Evolutionary conservation across 805 yeast genomes (phyloP), one percentile per base, ranked within the genome.

Genomic region (Kodamaea nitidulidarum): DNA sequence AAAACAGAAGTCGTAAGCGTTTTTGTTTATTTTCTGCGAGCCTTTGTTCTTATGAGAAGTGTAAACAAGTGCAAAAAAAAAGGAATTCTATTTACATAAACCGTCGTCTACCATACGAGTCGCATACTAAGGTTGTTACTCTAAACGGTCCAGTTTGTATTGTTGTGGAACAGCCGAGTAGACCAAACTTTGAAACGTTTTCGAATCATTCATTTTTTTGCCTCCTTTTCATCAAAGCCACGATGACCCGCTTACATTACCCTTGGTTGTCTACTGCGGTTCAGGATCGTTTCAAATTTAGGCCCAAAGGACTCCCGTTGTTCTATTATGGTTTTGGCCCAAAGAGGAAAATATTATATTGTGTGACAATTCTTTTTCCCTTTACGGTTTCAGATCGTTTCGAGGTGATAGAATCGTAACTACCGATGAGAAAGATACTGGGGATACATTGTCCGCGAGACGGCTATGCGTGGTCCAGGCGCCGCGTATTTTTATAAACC

Each of bases 11-110:
- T 16, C 28, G 32, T 28, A 27, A 16, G 24, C 26, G 9, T 21
- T 32, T 32, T 32, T 35, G 38, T 35, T 35, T 35, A 28, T 35
- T 27, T 35, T 28, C 39, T 28, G 32, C 18, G 15, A 7, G 6
- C 16, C 26, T 31, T 32, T 38, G 33, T 38, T 32, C 33, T 28
- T 20, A 24, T 33, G 20, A 24, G 32, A 37, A 38, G 29, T 39
- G 38, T 34, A 39, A 39, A 39, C 42, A 39, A 31, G 20, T 11
- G 15, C 25, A 38, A 31, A 30, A 37, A 27, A 36, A 32, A 37
- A 22, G 27, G 36, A 33, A 33, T 33, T 33, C 27, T 33, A 33
- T 37, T 37, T 37, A 37, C 32, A 20, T 31, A 31, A 15, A 32
- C 17, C 27, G 20, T 33, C 28, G 27, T 21, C 36, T 33, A 30